Base-by-base conservation (phyloP, 257 asterid species). In the Schizonepeta tenuifolia region DNA sequence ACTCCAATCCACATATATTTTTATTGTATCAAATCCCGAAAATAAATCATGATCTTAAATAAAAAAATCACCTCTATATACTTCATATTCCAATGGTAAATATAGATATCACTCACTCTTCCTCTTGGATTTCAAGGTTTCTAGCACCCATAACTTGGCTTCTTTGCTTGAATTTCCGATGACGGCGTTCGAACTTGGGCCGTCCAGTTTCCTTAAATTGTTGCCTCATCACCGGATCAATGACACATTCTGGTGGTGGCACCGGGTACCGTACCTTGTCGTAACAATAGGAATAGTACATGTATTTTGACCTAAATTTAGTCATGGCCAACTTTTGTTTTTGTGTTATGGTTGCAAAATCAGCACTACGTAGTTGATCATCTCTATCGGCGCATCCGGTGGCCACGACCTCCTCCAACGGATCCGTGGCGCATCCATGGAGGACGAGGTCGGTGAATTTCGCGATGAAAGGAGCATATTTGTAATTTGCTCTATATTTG, bases 211-310 rank as follows among this genome's bases (percentile, higher is more conserved):
- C 88, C 75, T 89, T 91, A 58, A 89, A 91, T 21, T 9, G 63
- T 8, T 36, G 76, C 67, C 85, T 76, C 24, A 77, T 84, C 54
- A 15, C 46, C n/a, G 86, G 90, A 69, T 93, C 95, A 13, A 88
- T 41, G 9, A 79, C 91, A 51, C 98, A 93, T 58, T 93, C 98
- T 3, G 96, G 75, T 17, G 80, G 90, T 15, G 96, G 85, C 47
- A 77, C 57, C 0, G 87, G 64, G 47, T 93, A 93, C 60, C 98
- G 87, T 5, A 88, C 0, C 0, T 70, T 75, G 55, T 93, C 97
- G 2, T 91, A 86, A 38, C 98, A 93, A 63, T 93, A 89, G 0
- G 97, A 88, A 35, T 93, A 93, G n/a, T 93, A 93, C 90, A 91
- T 83, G 18, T 88, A 77, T 9, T 76, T 93, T 2, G 73, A 82